These are phyloP conservation scores for Xylaria sp. DNA, from an alignment of 2,329 filamentous ascomycete species.

Conservation along the genomic window DNA sequence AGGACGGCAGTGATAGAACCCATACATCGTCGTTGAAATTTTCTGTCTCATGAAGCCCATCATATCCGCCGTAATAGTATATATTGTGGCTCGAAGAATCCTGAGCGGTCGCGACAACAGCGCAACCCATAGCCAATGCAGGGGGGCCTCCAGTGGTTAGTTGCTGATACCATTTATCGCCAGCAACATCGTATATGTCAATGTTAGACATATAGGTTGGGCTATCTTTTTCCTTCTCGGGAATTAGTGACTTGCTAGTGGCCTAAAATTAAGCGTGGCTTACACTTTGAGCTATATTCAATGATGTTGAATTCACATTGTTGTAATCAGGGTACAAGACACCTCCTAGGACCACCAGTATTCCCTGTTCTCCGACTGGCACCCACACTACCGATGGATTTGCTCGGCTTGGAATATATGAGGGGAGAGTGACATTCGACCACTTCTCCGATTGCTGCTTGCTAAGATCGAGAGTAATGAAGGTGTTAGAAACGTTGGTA, in stretches of 20 bases:
- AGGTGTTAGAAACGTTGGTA: constrained; percentile 61
- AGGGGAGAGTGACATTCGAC: constrained; percentile 66
- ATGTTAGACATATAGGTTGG: constrained; percentile 77
- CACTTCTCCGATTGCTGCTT: constrained; percentile 63
- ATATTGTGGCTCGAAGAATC: constrained; percentile 83
- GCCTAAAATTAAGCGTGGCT: constrained; percentile 37
- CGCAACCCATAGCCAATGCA: constrained; percentile 73
- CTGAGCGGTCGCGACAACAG: constrained; percentile 76
- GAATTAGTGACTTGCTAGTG: constrained; percentile 40
- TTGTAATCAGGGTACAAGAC: constrained; percentile 70
- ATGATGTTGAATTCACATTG: constrained; percentile 44
- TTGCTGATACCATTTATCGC: constrained; percentile 75
- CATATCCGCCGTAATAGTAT: constrained; percentile 85
- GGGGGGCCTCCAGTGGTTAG: constrained; percentile 68
- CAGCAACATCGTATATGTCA: constrained; percentile 81
- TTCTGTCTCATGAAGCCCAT: constrained; percentile 57
- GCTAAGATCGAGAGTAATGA: constrained; percentile 72
- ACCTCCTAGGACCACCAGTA: constrained; percentile 81
- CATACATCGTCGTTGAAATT: constrained; percentile 75
- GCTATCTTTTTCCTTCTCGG: constrained; percentile 68
- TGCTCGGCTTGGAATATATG: constrained; percentile 64
- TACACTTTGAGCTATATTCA: constrained; percentile 55
- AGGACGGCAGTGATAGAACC: constrained; percentile 82
- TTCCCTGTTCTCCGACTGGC: constrained; percentile 79
- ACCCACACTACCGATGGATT: constrained; percentile 78